Evolutionary conservation across 129 eudicot genomes (phyloP), one percentile per base, ranked within the genome.

Genomic region (Deinandra increscens): DNA sequence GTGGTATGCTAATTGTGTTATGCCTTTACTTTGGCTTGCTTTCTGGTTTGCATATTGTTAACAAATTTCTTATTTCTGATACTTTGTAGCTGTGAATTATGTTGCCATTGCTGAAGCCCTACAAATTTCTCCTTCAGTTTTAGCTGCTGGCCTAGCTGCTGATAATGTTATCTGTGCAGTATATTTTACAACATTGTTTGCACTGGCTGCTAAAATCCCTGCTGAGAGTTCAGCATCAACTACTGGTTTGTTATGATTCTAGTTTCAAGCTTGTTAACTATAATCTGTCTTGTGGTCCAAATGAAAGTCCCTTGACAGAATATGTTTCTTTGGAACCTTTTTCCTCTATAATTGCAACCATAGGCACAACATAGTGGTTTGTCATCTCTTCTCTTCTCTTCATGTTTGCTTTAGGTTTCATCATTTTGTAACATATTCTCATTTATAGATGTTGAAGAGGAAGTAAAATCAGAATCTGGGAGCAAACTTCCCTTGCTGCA

Each of bases 141-240:
- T 91, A 71, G 87, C 96, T 60, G 94, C 96, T 36, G 96, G 96
- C 29, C 75, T 91, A 26, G 97, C 96, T 60, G 97, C 97, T 53
- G 97, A 88, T 78, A 88, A 88, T 79, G 91, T 91, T 38, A 84
- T 91, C 10, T 91, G 97, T 79, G 96, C 96, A 4, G 79, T 86
- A 48, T 91, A 88, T 81, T 91, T 91, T 61, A 72, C 91, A 72
- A 80, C 94, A 61, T 81, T 91, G 80, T 91, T 86, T 76, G 97
- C 96, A 31, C 65, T 91, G 23, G 94, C 97, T 49, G 80, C 97
- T 46, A 88, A 79, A 70, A 82, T 91, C 34, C 86, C 96, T 74
- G 80, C 94, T 1, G 79, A 75, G 89, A 91, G 78, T 60, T 82
- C 83, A 73, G 14, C 77, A 37, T 61, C 77, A 37, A 20, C 86